Conservation (phyloP, 768 basidiomycete genomes). For the Mycena leptocephala region DNA sequence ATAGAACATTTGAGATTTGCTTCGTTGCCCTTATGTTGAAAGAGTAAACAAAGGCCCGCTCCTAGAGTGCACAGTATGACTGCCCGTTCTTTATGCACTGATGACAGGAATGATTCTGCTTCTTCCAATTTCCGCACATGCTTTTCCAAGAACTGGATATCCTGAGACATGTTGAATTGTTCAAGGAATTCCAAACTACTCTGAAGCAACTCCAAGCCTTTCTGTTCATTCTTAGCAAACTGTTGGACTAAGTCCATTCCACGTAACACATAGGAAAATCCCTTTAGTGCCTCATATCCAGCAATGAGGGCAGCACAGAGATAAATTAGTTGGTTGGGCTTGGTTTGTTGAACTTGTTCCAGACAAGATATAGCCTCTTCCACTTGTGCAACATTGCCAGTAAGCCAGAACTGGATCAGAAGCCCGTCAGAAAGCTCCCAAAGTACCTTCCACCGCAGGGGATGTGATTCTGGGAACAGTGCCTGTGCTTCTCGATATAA, state of each 20-base stretch:
- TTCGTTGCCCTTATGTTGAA: too few relatives aligned
- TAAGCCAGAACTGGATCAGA: background rate
- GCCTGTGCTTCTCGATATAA: background rate
- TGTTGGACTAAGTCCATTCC: background rate
- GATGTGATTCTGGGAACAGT: background rate
- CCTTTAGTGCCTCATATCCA: background rate
- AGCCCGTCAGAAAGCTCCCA: constrained; percentile 13
- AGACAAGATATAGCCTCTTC: constrained; percentile 2
- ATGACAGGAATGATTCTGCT: too few relatives aligned
- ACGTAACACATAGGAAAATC: background rate
- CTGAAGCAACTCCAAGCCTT: background rate
- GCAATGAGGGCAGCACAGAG: background rate
- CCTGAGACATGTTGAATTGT: background rate
- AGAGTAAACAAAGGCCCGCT: too few relatives aligned
- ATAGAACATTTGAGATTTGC: too few relatives aligned
- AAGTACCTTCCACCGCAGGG: background rate
- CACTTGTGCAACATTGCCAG: background rate
- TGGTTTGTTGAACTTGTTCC: background rate
- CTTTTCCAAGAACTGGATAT: too few relatives aligned
- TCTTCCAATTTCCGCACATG: too few relatives aligned
- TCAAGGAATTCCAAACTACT: background rate
- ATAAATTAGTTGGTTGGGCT: background rate
- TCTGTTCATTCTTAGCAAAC: background rate
- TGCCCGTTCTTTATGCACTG: too few relatives aligned
- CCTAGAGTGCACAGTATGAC: too few relatives aligned